Conservation (phyloP, 2,329 filamentous ascomycete species). For the Parasarocladium wereldwijsianum region DNA sequence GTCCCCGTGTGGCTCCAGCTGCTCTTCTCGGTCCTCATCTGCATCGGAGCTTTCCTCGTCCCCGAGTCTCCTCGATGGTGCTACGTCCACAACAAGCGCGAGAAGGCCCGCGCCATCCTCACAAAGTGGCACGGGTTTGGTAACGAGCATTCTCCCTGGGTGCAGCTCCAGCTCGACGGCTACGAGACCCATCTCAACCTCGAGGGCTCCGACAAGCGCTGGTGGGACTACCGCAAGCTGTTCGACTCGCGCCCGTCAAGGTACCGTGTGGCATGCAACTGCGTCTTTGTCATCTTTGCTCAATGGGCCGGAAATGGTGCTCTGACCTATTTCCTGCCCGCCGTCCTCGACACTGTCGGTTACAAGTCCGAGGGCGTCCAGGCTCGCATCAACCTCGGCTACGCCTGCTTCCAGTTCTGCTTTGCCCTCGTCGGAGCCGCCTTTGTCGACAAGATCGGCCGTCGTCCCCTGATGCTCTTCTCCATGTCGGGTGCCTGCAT, state of each 20-base stretch:
- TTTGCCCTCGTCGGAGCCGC: conserved; percentile 33
- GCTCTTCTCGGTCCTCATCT: conserved; percentile 24
- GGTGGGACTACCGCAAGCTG: conserved; percentile 31
- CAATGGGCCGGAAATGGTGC: conserved; percentile 30
- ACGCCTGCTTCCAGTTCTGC: conserved; percentile 32
- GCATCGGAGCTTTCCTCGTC: conserved; percentile 19
- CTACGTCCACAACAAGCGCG: conserved; percentile 22
- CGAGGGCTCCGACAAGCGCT: conserved; percentile 28
- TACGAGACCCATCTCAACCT: conserved; percentile 26
- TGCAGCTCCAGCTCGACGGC: conserved; percentile 27
- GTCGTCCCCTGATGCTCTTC: conserved; percentile 36
- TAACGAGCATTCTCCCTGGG: conserved; percentile 27
- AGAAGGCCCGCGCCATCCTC: conserved; percentile 19
- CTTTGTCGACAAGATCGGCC: conserved; percentile 33
- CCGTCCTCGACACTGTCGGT: conserved; percentile 36
- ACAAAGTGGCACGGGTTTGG: conserved; percentile 28
- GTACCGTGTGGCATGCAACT: conserved; percentile 25
- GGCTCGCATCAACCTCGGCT: conserved; percentile 29
- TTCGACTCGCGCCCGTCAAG: conserved; percentile 24
- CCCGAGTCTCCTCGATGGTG: conserved; percentile 28
- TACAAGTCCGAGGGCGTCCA: conserved; percentile 20
- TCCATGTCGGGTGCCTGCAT: conserved; percentile 31
- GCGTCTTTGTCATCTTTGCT: conserved; percentile 19
- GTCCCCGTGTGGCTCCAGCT: conserved; percentile 29
- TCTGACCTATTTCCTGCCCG: conserved; percentile 32